Conservation (phyloP, 805 yeast genomes). For the Starmerella sirachaensis region DNA sequence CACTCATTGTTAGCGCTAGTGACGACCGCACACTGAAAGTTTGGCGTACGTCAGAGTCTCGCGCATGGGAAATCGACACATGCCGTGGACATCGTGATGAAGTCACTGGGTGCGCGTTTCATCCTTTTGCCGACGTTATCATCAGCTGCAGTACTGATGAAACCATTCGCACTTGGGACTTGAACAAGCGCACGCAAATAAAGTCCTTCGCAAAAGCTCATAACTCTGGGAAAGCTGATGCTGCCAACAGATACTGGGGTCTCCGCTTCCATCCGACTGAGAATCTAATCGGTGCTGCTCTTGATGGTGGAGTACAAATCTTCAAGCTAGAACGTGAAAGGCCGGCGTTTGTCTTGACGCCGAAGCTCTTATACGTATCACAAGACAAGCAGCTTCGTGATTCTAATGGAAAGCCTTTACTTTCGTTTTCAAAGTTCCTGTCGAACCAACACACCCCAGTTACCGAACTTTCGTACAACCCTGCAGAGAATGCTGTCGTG, state of each 20-base stretch:
- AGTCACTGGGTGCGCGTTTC: conserved; percentile 80
- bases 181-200: conserved; percentile 83
- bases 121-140: conserved; percentile 84
- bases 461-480: conserved; percentile 68
- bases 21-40: conserved; percentile 91
- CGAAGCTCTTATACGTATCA: conserved; percentile 66
- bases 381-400: conserved; percentile 54
- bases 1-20: conserved; percentile 87
- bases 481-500: conserved; percentile 76
- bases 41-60: conserved; percentile 95
- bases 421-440: conserved; percentile 34
- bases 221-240: conserved; percentile 49
- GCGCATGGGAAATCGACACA: conserved; percentile 98
- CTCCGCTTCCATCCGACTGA: conserved; percentile 78
- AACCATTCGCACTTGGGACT: conserved; percentile 93
- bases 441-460: conserved; percentile 1
- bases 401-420: conserved; percentile 54
- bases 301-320: conserved; percentile 95
- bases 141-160: conserved; percentile 92
- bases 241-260: conserved; percentile 53
- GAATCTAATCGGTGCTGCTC: conserved; percentile 91
- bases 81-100: conserved; percentile 96
- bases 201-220: conserved; percentile 88
- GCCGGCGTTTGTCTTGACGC: conserved; percentile 61
- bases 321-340: conserved; percentile 96